Percentiles rank a stretch among this genome's conserved stretches.
Evolutionary conservation across 208 protist species (phyloP).

Genomic region (Trypanosoma grayi): DNA sequence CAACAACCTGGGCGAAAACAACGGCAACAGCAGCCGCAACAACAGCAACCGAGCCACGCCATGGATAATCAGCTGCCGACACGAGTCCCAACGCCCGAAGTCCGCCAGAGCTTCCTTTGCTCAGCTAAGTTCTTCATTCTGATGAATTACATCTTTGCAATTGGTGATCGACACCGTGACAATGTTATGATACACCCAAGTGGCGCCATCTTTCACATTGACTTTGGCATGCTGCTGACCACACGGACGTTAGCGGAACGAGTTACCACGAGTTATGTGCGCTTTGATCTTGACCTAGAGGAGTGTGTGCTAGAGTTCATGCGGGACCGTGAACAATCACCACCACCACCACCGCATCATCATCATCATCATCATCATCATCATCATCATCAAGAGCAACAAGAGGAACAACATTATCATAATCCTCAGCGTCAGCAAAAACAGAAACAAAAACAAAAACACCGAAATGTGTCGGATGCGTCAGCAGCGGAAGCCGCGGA

Average conservation of each 20-base stretch:
- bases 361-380: not conserved
- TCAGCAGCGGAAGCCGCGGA: not conserved
- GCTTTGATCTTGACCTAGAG: conserved; percentile 32
- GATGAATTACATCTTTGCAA: conserved; percentile 83
- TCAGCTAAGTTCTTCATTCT: conserved; percentile 85
- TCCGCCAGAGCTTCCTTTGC: conserved; percentile 48
- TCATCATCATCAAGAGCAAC: not conserved
- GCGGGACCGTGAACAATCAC: not conserved
- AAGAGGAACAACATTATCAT: no score
- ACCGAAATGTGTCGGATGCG: not conserved
- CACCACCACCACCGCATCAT: not conserved
- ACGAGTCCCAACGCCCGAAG: not conserved
- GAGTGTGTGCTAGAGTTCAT: conserved; percentile 30
- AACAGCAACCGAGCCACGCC: not conserved
- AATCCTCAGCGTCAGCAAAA: not conserved
- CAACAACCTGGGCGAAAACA: not conserved
- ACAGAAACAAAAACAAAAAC: not conserved
- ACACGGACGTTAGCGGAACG: conserved; percentile 57
- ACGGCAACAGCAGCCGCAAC: not conserved
- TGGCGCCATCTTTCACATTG: conserved; percentile 80
- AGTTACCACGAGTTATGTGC: conserved; percentile 24
- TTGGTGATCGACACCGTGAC: conserved; percentile 77
- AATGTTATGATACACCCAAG: conserved; percentile 76
- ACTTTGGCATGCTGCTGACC: conserved; percentile 75
- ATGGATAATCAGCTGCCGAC: not conserved